Evolutionary conservation across 2,329 filamentous ascomycete species (phyloP), one percentile per base, ranked within the genome.

Genomic region (Sclerotinia sclerotiorum): DNA sequence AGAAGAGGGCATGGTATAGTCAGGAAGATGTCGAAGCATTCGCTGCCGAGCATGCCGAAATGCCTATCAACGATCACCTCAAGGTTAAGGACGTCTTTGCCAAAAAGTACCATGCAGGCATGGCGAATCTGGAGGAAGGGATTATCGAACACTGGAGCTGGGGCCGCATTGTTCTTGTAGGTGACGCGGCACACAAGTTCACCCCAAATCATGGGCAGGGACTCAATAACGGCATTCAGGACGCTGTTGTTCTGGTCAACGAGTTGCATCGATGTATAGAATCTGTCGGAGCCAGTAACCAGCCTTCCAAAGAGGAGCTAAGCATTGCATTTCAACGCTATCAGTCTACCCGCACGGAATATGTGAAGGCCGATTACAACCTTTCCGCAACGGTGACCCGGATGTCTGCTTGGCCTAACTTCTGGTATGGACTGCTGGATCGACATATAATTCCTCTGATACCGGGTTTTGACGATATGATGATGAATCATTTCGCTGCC

Each of bases 181-280:
- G 69, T 13, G 69, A 70, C 35, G 52, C 66, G n/a, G 66, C 39
- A 27, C 69, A 70, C 42, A 70, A 70, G 55, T 44, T 65, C 29
- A 69, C 61, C 24, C 51, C 52, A 10, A 61, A 39, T 42, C 44
- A 27, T 42, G 67, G 61, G 27, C 39, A 52, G 10, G 62, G 67
- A 21, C 29, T 65, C 11, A 65, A 49, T 29, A 32, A 49, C 8
- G 67, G 61, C 24, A 56, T 66, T 15, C 61, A 58, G 21, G 24
- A 27, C 51, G 62, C 39, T 42, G 67, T 56, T 15, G 54, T 21
- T 19, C 55, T 69, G 7, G 42, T 55, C 10, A 69, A 66, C 46
- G 35, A 58, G 42, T 46, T 66, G 29, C 35, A 56, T 51, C 48
- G 48, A 51, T 51, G 48, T 51, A 51, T 51, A 51, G 48, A 24